Evolutionary conservation across 2,329 filamentous ascomycete genomes (phyloP).

Genomic region (Penicillium sp.): DNA sequence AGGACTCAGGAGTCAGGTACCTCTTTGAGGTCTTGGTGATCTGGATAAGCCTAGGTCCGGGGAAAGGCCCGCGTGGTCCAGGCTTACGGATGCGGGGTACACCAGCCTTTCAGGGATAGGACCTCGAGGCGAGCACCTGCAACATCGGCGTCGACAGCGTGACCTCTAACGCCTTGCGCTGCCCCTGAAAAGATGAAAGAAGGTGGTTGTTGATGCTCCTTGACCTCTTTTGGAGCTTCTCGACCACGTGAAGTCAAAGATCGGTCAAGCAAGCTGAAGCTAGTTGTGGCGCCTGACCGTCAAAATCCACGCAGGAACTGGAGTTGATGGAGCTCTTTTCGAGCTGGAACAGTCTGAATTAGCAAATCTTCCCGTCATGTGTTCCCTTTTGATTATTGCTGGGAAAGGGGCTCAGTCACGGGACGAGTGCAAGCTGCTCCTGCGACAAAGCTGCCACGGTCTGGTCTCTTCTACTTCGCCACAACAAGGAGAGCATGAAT

Average conservation of each 20-base stretch:
- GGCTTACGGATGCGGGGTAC: conserved; percentile 32
- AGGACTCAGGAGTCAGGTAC: background rate
- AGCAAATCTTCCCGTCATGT: conserved; percentile 12
- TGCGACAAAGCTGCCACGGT: background rate
- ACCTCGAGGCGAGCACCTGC: background rate
- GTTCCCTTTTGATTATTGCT: background rate
- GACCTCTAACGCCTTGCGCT: background rate
- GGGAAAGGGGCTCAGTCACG: conserved; percentile 4
- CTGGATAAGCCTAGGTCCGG: conserved; percentile 19
- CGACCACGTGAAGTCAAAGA: conserved; percentile 4
- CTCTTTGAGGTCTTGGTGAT: background rate
- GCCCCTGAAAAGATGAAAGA: background rate
- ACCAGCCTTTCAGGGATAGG: conserved; percentile 5
- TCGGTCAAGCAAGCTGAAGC: background rate
- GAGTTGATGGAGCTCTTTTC: background rate
- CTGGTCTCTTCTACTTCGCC: background rate
- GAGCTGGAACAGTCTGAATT: conserved; percentile 2
- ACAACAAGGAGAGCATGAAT: conserved; percentile 5
- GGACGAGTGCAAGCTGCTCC: background rate
- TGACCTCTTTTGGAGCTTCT: background rate
- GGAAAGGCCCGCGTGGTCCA: conserved; percentile 31
- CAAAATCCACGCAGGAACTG: conserved; percentile 1
- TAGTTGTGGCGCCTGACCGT: conserved; percentile 8
- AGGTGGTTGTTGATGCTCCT: background rate
- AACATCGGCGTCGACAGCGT: background rate